Percentiles rank a stretch among this genome's conserved stretches.
Evolutionary conservation across 306 rosid species (phyloP).

Genomic region (Prosopis cineraria): DNA sequence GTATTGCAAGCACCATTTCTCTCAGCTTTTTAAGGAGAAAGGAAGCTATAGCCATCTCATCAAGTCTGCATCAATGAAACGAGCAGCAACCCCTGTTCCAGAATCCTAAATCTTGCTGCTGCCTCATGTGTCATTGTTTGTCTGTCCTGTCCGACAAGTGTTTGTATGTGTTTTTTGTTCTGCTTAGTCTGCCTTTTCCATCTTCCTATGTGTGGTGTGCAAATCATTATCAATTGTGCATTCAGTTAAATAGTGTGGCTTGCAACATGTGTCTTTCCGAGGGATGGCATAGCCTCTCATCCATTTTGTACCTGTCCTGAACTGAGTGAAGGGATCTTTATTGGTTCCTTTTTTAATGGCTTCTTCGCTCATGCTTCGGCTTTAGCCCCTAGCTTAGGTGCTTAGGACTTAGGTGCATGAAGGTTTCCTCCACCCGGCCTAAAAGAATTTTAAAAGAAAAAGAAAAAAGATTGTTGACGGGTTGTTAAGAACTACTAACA

Average conservation of each 20-base stretch:
- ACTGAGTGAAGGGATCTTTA: neutral
- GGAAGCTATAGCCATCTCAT: conserved; percentile 73
- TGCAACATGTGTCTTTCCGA: neutral
- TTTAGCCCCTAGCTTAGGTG: neutral
- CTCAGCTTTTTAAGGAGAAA: conserved; percentile 96
- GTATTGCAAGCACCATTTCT: conserved; percentile 97
- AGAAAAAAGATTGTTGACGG: too few relatives aligned
- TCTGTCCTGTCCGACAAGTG: neutral
- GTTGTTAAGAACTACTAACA: too few relatives aligned
- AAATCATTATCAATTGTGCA: conserved; percentile 24
- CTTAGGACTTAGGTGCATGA: too few relatives aligned
- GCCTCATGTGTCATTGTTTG: conserved; percentile 13
- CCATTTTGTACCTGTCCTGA: neutral
- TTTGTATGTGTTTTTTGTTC: conserved; percentile 11
- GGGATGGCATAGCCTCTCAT: neutral
- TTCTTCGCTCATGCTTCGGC: neutral
- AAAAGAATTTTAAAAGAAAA: too few relatives aligned
- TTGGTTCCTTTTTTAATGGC: neutral
- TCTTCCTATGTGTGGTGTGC: conserved; percentile 27
- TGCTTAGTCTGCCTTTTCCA: neutral
- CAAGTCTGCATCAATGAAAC: conserved; percentile 76
- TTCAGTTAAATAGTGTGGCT: conserved; percentile 15
- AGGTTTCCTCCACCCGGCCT: too few relatives aligned
- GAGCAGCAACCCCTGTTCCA: conserved; percentile 64
- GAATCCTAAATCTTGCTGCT: conserved; percentile 49